phyloP scores from a whole-genome alignment of 306 rosid species.

The Quercus aquifolioides region DNA sequence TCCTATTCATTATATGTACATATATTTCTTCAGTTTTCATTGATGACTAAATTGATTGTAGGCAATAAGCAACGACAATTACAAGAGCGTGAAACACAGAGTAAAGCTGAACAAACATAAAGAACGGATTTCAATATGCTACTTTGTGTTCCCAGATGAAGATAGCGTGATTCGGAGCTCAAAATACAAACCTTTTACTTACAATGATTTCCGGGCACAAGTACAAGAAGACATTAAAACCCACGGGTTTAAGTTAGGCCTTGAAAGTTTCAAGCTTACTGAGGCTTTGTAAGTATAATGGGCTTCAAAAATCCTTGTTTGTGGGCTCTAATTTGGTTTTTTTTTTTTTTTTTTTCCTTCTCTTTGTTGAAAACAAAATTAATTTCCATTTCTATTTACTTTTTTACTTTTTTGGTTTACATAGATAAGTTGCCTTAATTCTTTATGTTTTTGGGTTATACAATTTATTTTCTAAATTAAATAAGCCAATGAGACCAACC shows the following conservation, averaged over 20 bases:
- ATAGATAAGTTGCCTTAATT: too few species aligned
- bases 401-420: not conserved
- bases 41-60: conserved; percentile 7
- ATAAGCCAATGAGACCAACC: too few species aligned
- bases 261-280: conserved; percentile 41
- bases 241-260: conserved; percentile 62
- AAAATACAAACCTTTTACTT: conserved; percentile 65
- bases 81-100: conserved; percentile 58
- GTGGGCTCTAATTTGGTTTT: not conserved
- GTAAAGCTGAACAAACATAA: conserved; percentile 47
- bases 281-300: not conserved
- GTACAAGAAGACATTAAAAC: conserved; percentile 53
- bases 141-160: conserved; percentile 66
- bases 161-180: conserved; percentile 51
- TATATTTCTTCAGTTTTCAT: not conserved
- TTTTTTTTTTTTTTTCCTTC: not conserved
- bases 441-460: too few species aligned
- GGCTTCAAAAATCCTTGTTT: not conserved
- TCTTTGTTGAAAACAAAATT: not conserved
- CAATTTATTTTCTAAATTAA: too few species aligned
- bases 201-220: conserved; percentile 55
- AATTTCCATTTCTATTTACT: not conserved
- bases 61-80: conserved; percentile 66
- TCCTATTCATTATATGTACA: not conserved
- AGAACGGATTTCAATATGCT: conserved; percentile 60